Evolutionary conservation across 805 yeast species (phyloP).

Genomic region (Candida lessepsii): DNA sequence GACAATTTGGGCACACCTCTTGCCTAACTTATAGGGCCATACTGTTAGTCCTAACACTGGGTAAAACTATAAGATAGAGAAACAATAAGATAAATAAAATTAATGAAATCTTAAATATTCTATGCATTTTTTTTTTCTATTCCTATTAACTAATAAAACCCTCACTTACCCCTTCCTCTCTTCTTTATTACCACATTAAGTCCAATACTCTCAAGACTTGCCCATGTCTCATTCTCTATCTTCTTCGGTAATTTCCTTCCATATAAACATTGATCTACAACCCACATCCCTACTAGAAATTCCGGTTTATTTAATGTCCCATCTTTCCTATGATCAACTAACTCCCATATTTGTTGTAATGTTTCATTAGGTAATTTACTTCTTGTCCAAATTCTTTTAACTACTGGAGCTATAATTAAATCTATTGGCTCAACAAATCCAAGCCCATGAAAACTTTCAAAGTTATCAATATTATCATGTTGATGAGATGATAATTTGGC

Average conservation of each 20-base stretch:
- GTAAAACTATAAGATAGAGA: no score
- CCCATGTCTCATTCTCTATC: slow-evolving; percentile 74
- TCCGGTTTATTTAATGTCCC: slow-evolving; percentile 78
- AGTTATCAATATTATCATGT: slow-evolving; percentile 21
- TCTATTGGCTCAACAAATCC: slow-evolving; percentile 26
- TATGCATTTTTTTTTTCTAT: no score
- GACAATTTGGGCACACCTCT: no score
- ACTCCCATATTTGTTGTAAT: slow-evolving; percentile 59
- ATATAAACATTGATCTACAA: slow-evolving; percentile 92
- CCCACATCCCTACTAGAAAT: slow-evolving; percentile 96
- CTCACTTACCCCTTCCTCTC: no score
- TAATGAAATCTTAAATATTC: no score
- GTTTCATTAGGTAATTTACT: slow-evolving; percentile 67
- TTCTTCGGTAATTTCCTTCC: slow-evolving; percentile 83
- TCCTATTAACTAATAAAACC: no score
- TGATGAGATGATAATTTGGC: slow-evolving; percentile 33
- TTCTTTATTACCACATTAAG: slow-evolving; percentile 38
- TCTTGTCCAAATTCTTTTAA: slow-evolving; percentile 76
- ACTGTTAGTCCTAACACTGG: no score
- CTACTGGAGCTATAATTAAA: slow-evolving; percentile 60
- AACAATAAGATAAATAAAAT: no score
- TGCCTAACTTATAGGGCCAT: no score
- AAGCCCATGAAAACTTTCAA: slow-evolving; percentile 30
- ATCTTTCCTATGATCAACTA: slow-evolving; percentile 65
- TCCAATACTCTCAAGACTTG: slow-evolving; percentile 59